A percentile compares a stretch with the other conserved stretches of the same genome.
Evolutionary conservation across 805 yeast genomes (phyloP).

Genomic region (Yarrowia keelungensis): DNA sequence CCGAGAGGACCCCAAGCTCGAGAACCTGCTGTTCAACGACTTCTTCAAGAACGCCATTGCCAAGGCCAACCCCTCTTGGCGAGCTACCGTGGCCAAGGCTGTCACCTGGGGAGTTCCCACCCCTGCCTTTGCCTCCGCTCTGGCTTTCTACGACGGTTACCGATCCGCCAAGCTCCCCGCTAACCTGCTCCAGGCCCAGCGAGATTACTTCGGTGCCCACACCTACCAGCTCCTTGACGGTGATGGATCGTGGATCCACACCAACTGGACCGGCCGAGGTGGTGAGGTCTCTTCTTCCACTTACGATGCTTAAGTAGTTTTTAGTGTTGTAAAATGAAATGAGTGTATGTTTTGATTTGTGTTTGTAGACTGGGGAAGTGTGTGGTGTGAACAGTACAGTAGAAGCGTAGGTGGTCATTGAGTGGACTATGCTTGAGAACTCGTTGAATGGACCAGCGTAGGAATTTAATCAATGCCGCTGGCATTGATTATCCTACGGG

Average conservation of each 20-base stretch:
- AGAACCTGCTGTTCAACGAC: conserved; percentile 93
- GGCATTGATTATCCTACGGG: too few species aligned
- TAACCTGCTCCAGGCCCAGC: conserved; percentile 97
- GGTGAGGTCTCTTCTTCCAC: conserved; percentile 97
- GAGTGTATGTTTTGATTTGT: conserved; percentile 18
- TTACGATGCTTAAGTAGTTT: conserved; percentile 74
- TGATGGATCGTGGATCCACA: conserved; percentile 80
- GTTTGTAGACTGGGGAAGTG: neutral
- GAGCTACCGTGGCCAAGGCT: conserved; percentile 81
- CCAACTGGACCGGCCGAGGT: conserved; percentile 99
- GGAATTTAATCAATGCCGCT: too few species aligned
- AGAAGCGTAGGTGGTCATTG: too few species aligned
- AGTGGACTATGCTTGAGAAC: too few species aligned
- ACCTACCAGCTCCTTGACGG: conserved; percentile 94
- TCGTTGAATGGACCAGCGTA: too few species aligned
- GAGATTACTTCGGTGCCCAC: conserved; percentile 99
- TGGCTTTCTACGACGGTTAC: conserved; percentile 98
- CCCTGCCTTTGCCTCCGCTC: conserved; percentile 97
- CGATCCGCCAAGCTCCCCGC: conserved; percentile 96
- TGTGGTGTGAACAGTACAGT: too few species aligned
- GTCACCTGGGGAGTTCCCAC: conserved; percentile 91
- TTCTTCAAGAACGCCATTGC: conserved; percentile 91
- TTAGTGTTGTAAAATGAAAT: conserved; percentile 34
- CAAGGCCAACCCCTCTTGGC: conserved; percentile 96
- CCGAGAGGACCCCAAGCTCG: conserved; percentile 90